A percentile compares a stretch with the other conserved stretches of the same genome.
Conservation (phyloP, 192 early-diverging fungal species). For the Coemansia sp. region DNA sequence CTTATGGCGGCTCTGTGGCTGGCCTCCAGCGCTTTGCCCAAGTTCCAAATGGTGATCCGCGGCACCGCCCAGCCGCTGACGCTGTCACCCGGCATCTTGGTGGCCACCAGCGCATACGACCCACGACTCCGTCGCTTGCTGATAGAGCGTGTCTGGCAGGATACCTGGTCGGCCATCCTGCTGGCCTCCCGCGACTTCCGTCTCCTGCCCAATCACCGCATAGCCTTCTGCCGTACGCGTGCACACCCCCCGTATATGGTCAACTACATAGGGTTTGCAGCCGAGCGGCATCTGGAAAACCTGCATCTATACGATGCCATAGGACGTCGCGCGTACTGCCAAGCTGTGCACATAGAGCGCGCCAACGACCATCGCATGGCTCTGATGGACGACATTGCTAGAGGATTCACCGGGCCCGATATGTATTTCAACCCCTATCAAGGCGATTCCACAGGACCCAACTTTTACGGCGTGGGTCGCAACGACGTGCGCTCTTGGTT, state of each 20-base stretch:
- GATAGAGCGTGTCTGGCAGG: conserved; percentile 69
- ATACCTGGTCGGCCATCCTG: conserved; percentile 67
- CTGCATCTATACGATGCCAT: conserved; percentile 60
- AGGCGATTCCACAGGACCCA: not conserved
- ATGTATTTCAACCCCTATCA: conserved; percentile 67
- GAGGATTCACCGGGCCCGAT: conserved; percentile 61
- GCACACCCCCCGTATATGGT: conserved; percentile 68
- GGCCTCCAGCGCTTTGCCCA: conserved; percentile 43
- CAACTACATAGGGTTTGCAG: conserved; percentile 65
- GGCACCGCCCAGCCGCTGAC: conserved; percentile 52
- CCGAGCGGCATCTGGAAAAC: conserved; percentile 71
- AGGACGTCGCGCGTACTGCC: conserved; percentile 56
- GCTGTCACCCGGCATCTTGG: conserved; percentile 51
- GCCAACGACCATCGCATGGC: conserved; percentile 27
- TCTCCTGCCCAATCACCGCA: conserved; percentile 54
- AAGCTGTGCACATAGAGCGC: conserved; percentile 44
- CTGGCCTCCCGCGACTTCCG: conserved; percentile 62
- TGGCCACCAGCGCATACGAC: conserved; percentile 35
- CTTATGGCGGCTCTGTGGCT: conserved; percentile 48
- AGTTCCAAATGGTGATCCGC: conserved; percentile 53
- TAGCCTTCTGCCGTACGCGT: conserved; percentile 57
- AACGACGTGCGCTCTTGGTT: conserved; percentile 61
- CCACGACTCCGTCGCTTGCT: conserved; percentile 53
- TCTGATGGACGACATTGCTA: conserved; percentile 55
- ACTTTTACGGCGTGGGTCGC: conserved; percentile 19